Base-by-base conservation (phyloP, 345 rosid species). In the Gossypium ekmanianum region DNA sequence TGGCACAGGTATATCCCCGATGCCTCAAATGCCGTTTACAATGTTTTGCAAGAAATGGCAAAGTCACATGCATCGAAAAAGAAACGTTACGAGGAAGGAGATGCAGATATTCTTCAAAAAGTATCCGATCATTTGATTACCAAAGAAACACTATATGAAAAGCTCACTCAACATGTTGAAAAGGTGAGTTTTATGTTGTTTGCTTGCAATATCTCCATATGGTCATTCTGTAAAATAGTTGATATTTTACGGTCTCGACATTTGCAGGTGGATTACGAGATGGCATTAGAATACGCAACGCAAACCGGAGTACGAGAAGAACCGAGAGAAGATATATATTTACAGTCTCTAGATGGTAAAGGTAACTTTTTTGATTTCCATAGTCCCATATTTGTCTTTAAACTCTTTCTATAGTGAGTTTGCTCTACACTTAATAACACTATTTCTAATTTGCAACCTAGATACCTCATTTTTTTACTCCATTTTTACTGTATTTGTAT, bases 241-340 rank as follows among this genome's bases (percentile, higher is more conserved):
- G n/a, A n/a, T 10, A 71, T 71, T 34, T 57, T 18, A 20, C 4
- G 51, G 79, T 18, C 54, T 11, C 63, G 14, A 51, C 20, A 72
- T 75, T 78, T 85, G 83, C 96, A 92, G 99, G 99, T 94, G 78
- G 98, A 94, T 80, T 88, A 94, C 77, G 96, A 94, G 83, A 91
- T 94, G 99, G 98, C 97, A 56, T 72, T 94, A 80, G 98, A 92
- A 82, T 94, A 92, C 65, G 98, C 98, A 4, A 92, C 94, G 1
- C 97, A 94, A 61, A 92, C 93, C 52, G 97, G 97, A 72, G 97
- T 91, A 16, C 87, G 88, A 20, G 98, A 89, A 83, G 98, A 92
- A 76, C 96, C 98, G 0, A 87, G 80, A 80, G 98, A 94, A 83
- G 81, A 82, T 56, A 79, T 89, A 47, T 87, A 85, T 71, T 79